phyloP scores from a whole-genome alignment of 2,329 filamentous ascomycete species.

The Diaporthe vexans region DNA sequence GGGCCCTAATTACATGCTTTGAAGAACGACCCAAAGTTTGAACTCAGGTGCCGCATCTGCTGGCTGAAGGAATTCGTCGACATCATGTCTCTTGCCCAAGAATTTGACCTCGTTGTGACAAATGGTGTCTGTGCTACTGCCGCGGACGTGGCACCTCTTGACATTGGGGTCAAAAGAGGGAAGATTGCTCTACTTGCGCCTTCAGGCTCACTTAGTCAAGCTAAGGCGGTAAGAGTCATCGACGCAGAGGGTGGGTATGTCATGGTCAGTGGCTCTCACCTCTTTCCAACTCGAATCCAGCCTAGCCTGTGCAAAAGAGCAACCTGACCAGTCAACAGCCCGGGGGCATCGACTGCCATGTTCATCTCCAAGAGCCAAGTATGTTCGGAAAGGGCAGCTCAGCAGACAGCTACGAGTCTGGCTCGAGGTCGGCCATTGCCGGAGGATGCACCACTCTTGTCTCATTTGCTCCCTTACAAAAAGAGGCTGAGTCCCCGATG shows the following conservation, averaged over 20 bases:
- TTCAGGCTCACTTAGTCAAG: conserved; percentile 50
- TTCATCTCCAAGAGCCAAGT: conserved; percentile 56
- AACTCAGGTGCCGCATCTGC: too few relatives aligned
- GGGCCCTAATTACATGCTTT: background rate
- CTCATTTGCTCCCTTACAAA: conserved; percentile 68
- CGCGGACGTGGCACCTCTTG: conserved; percentile 56
- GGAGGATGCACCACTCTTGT: conserved; percentile 72
- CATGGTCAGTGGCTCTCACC: conserved; percentile 47
- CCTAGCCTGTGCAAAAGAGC: background rate
- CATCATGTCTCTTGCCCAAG: conserved; percentile 17
- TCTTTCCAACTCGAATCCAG: background rate
- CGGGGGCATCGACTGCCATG: conserved; percentile 57
- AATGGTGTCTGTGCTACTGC: conserved; percentile 60
- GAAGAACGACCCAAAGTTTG: background rate
- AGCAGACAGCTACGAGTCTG: conserved; percentile 51
- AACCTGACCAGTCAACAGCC: conserved; percentile 44
- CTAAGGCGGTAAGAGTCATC: conserved; percentile 51
- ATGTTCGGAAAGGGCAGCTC: conserved; percentile 52
- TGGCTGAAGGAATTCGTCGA: background rate
- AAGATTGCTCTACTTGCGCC: conserved; percentile 58
- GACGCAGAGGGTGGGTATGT: conserved; percentile 60
- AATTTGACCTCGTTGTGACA: conserved; percentile 57
- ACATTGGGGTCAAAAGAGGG: conserved; percentile 58
- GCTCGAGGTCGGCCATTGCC: conserved; percentile 66
- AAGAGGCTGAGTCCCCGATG: conserved; percentile 59